phyloP scores from a whole-genome alignment of 2,329 filamentous ascomycete genomes.

The Cercospora sp. region DNA sequence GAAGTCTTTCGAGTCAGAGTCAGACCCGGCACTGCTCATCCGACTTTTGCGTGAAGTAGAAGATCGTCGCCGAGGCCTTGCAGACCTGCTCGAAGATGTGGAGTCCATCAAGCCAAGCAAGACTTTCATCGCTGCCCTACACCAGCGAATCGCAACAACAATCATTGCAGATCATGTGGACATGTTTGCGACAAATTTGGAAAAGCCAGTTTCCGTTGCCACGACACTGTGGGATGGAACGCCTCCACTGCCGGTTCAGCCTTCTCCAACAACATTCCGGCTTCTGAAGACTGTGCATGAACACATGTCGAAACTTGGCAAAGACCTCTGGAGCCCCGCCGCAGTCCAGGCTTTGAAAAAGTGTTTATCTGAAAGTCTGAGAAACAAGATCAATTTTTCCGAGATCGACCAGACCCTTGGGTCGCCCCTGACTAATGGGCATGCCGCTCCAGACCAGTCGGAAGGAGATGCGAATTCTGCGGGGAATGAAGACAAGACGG shows the following conservation, averaged over 20 bases:
- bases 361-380: conserved; percentile 55
- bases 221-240: conserved; percentile 77
- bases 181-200: conserved; percentile 12
- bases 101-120: conserved; percentile 31
- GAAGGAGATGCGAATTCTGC: conserved; percentile 21
- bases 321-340: conserved; percentile 76
- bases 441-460: conserved; percentile 17
- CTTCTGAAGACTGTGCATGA: conserved; percentile 66
- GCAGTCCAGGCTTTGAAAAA: conserved; percentile 65
- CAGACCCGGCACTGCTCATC: conserved; percentile 58
- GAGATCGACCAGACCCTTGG: conserved; percentile 22
- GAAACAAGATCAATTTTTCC: conserved; percentile 42
- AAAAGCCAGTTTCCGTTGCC: conserved; percentile 41
- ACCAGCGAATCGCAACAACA: conserved; percentile 59
- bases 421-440: conserved; percentile 22
- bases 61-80: conserved; percentile 56
- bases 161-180: conserved; percentile 43
- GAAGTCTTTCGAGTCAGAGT: conserved; percentile 11
- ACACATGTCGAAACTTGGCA: conserved; percentile 68
- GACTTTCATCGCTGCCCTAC: conserved; percentile 62
- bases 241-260: conserved; percentile 73
- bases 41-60: conserved; percentile 74
- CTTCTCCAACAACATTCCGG: conserved; percentile 71
- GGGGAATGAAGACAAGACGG: conserved; percentile 15
- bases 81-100: conserved; percentile 12